Evolutionary conservation across 495 filamentous ascomycete species (phyloP), one percentile per base, ranked within the genome.

Genomic region (Annulohypoxylon stygium): DNA sequence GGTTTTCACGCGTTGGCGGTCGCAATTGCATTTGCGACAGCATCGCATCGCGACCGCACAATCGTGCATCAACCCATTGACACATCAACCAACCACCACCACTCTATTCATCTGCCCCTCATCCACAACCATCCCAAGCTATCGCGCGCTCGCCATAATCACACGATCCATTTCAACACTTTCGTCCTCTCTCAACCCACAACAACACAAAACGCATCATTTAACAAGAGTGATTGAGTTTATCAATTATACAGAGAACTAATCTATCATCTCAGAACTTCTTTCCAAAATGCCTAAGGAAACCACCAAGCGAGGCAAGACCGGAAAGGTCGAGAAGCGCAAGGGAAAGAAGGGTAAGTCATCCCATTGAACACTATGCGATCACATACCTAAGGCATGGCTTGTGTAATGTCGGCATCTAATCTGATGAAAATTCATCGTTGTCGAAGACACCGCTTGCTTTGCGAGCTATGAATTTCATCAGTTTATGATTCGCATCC

Each of bases 271-370:
- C 51, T 34, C 43, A 67, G 34, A 65, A 74, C 61, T 66, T 75
- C 65, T 73, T 73, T 73, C 73, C 77, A 82, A n/a, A 34, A 84
- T 84, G 82, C 81, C 83, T 67, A 84, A 86, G 82, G 83, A 84
- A 69, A 73, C 81, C 50, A 81, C 81, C 76, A 86, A 84, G 79
- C 80, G 79, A 53, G 83, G 79, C 70, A 76, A 76, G 69, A 63
- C 74, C 74, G 79, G 78, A 61, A 86, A 82, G 79, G 79, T 76
- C 55, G 81, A 81, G 75, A 84, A 81, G 77, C 77, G 80, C 71
- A 81, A 83, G 48, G 67, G 61, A 70, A 86, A 86, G 84, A 86
- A 86, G 83, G 83, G 84, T 86, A 78, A 77, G 84, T 77, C 45
- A 23, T 55, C 45, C 61, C 36, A 54, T 26, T 12, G 12, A n/a